Conservation (phyloP, 768 basidiomycete genomes). For the Suillus subluteus region DNA sequence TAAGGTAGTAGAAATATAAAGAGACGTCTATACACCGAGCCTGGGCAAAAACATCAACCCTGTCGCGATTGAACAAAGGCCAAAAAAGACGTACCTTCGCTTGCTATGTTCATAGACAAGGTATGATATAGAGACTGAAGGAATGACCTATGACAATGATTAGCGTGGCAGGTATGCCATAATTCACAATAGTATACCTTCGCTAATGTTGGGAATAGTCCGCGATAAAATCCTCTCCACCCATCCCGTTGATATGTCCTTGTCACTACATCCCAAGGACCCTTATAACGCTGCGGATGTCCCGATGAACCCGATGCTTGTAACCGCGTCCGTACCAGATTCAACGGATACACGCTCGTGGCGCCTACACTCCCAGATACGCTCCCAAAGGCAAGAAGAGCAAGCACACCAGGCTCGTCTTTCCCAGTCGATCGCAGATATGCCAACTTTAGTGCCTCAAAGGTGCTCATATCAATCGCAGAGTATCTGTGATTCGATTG, state of each 20-base stretch:
- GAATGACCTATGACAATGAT: constrained; percentile 69
- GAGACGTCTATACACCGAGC: constrained; percentile 57
- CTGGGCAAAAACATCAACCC: constrained; percentile 35
- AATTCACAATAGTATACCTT: constrained; percentile 56
- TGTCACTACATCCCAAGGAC: constrained; percentile 81
- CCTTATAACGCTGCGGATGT: constrained; percentile 88
- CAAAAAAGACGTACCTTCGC: constrained; percentile 56
- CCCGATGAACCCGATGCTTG: constrained; percentile 97
- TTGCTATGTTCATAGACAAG: constrained; percentile 91
- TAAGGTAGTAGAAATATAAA: constrained; percentile 16
- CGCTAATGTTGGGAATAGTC: constrained; percentile 88
- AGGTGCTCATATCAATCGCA: constrained; percentile 97
- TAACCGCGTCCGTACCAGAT: constrained; percentile 89
- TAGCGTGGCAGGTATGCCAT: constrained; percentile 6
- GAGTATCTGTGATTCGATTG: constrained; percentile 58
- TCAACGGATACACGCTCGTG: constrained; percentile 89
- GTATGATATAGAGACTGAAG: constrained; percentile 96
- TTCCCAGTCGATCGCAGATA: constrained; percentile 86
- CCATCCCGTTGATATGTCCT: constrained; percentile 87
- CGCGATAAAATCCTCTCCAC: constrained; percentile 94
- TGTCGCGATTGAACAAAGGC: constrained; percentile 14
- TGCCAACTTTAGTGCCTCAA: constrained; percentile 91
- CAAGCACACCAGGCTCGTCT: constrained; percentile 89
- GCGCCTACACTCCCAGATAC: constrained; percentile 94
- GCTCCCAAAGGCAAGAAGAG: constrained; percentile 88